Conservation (phyloP, 495 filamentous ascomycete genomes). For the Lasiosphaeriaceae sp. region DNA sequence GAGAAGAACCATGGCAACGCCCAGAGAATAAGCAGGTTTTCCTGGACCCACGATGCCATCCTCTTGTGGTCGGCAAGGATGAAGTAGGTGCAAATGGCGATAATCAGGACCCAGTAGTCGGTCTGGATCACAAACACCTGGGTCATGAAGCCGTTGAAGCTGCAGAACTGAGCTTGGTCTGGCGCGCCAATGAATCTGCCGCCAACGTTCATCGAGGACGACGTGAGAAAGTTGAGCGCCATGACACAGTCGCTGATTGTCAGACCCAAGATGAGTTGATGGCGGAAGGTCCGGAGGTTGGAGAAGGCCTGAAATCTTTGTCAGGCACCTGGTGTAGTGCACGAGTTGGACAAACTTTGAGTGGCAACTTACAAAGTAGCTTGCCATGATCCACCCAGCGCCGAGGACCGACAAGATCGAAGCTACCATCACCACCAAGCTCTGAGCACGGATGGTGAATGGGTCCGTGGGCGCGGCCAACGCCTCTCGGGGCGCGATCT, state of each 20-base stretch:
- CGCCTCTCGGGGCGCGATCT: slow-evolving; percentile 14
- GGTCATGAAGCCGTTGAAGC: slow-evolving; percentile 43
- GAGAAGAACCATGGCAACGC: slow-evolving; percentile 37
- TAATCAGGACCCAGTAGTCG: slow-evolving; percentile 44
- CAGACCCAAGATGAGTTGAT: slow-evolving; percentile 44
- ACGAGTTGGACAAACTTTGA: not conserved
- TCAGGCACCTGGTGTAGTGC: not conserved
- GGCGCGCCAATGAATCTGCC: slow-evolving; percentile 32
- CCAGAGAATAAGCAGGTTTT: slow-evolving; percentile 31
- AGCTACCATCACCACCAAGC: slow-evolving; percentile 31
- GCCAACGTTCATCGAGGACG: slow-evolving; percentile 33
- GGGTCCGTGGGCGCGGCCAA: slow-evolving; percentile 32
- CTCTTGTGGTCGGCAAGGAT: slow-evolving; percentile 38
- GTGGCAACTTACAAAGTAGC: slow-evolving; percentile 31
- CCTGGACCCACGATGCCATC: slow-evolving; percentile 35
- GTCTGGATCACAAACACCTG: slow-evolving; percentile 46
- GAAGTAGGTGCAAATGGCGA: slow-evolving; percentile 40
- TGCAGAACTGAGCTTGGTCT: slow-evolving; percentile 33
- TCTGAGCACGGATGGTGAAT: slow-evolving; percentile 27
- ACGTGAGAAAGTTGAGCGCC: slow-evolving; percentile 40
- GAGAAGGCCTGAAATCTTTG: slow-evolving; percentile 28
- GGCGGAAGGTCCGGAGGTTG: slow-evolving; percentile 35
- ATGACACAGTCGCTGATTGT: slow-evolving; percentile 41
- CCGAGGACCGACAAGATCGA: slow-evolving; percentile 36
- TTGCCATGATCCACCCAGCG: slow-evolving; percentile 39